Evolutionary conservation across 106 monocot genomes (phyloP).

Genomic region (Agapanthus africanus): DNA sequence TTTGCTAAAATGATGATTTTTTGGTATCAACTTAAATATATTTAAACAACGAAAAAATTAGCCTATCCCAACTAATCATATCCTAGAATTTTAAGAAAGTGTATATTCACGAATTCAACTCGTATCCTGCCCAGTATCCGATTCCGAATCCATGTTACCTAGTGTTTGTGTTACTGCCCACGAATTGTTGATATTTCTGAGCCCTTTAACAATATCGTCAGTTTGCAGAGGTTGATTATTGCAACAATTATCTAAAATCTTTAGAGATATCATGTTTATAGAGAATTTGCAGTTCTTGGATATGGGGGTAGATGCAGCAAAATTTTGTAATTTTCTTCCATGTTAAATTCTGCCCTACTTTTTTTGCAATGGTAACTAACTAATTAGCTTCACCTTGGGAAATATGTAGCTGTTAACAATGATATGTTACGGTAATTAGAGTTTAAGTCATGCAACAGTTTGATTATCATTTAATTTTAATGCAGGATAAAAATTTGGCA

Average conservation of each 20-base stretch:
- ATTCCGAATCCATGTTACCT: too few relatives aligned
- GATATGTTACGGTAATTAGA: not conserved
- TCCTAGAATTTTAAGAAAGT: too few relatives aligned
- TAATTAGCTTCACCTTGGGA: not conserved
- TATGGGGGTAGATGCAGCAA: not conserved
- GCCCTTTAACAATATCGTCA: not conserved
- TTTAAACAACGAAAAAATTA: too few relatives aligned
- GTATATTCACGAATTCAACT: too few relatives aligned
- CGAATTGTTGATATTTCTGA: not conserved
- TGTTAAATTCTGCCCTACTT: too few relatives aligned
- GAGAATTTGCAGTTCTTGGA: not conserved
- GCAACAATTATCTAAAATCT: not conserved
- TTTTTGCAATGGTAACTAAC: not conserved
- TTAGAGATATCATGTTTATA: not conserved
- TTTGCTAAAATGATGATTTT: too few relatives aligned
- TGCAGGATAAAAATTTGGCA: slow-evolving; percentile 69
- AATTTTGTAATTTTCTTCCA: not conserved
- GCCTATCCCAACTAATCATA: too few relatives aligned
- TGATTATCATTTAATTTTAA: slow-evolving; percentile 1
- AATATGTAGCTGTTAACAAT: not conserved
- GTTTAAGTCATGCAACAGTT: not conserved
- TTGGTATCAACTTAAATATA: too few relatives aligned
- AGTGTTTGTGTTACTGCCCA: too few relatives aligned
- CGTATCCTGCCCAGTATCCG: too few relatives aligned
- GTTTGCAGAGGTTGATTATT: too few relatives aligned